Evolutionary conservation across 495 filamentous ascomycete genomes (phyloP).

Genomic region (Penicillium pulvis): DNA sequence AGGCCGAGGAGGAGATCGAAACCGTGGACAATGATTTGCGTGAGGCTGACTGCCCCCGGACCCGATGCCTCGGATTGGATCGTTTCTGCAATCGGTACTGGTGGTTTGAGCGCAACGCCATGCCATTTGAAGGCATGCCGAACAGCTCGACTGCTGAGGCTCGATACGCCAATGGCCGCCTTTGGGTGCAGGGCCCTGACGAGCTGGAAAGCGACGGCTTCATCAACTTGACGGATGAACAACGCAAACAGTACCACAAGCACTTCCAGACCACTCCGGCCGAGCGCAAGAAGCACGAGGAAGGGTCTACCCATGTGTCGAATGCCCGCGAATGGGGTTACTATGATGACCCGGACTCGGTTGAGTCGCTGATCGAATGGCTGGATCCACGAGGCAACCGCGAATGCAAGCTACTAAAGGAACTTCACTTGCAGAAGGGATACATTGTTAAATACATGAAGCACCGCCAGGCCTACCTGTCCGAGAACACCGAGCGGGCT

Average conservation of each 20-base stretch:
- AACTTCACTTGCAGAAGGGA: slow-evolving; percentile 74
- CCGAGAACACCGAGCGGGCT: slow-evolving; percentile 50
- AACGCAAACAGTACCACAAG: slow-evolving; percentile 59
- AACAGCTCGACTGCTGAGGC: slow-evolving; percentile 84
- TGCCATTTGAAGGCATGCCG: slow-evolving; percentile 91
- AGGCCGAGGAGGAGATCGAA: slow-evolving; percentile 80
- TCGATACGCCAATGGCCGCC: slow-evolving; percentile 86
- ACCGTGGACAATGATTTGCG: slow-evolving; percentile 87
- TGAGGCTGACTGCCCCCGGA: slow-evolving; percentile 89
- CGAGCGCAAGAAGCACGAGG: slow-evolving; percentile 83
- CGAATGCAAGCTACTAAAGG: slow-evolving; percentile 82
- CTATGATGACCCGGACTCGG: slow-evolving; percentile 73
- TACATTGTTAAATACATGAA: slow-evolving; percentile 81
- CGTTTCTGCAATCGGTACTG: slow-evolving; percentile 98
- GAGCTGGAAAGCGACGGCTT: slow-evolving; percentile 84
- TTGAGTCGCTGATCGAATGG: slow-evolving; percentile 84
- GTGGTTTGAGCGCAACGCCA: slow-evolving; percentile 98
- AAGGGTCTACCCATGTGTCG: slow-evolving; percentile 76
- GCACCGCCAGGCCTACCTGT: slow-evolving; percentile 70
- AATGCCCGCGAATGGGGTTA: slow-evolving; percentile 87
- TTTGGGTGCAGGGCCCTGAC: slow-evolving; percentile 96
- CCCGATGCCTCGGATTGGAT: slow-evolving; percentile 85
- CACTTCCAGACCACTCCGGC: slow-evolving; percentile 78
- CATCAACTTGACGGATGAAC: slow-evolving; percentile 72
- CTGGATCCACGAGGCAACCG: slow-evolving; percentile 81